Evolutionary conservation across 1,284 basidiomycete genomes (phyloP).

Genomic region (Ustilago lituana): DNA sequence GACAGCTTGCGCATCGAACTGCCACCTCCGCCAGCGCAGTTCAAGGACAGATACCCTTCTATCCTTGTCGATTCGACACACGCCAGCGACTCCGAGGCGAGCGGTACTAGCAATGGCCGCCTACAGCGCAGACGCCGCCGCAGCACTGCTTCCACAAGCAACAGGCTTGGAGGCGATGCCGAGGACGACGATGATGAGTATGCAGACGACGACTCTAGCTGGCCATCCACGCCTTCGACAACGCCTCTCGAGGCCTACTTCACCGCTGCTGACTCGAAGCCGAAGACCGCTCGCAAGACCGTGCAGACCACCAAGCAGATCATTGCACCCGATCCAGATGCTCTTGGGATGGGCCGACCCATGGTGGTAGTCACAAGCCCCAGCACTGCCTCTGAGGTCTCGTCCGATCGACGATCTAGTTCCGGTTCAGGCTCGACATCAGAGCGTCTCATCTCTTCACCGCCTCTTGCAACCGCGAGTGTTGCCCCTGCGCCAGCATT

Average conservation of each 20-base stretch:
- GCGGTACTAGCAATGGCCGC: constrained; percentile 3
- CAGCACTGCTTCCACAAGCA: constrained; percentile 24
- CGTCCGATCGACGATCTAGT: constrained; percentile 36
- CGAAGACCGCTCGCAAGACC: neutral
- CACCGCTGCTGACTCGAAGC: constrained; percentile 11
- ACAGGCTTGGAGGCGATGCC: constrained; percentile 12
- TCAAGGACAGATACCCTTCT: constrained; percentile 37
- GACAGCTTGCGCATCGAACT: constrained; percentile 43
- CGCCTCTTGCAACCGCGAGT: constrained; percentile 25
- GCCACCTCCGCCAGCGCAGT: constrained; percentile 33
- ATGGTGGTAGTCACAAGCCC: constrained; percentile 49
- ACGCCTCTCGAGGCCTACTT: constrained; percentile 45
- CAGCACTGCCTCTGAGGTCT: constrained; percentile 39
- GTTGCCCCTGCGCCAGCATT: constrained; percentile 16
- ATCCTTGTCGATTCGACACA: constrained; percentile 42
- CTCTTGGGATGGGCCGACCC: constrained; percentile 35
- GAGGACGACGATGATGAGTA: constrained; percentile 28
- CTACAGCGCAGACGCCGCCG: constrained; percentile 19
- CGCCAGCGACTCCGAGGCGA: constrained; percentile 31
- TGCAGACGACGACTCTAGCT: constrained; percentile 46
- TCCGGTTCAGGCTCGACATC: constrained; percentile 29
- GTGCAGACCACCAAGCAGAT: constrained; percentile 39
- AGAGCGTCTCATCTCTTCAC: constrained; percentile 14
- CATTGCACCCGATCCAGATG: constrained; percentile 13
- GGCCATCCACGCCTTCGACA: constrained; percentile 46